A percentile compares a stretch with the other conserved stretches of the same genome.
Conservation (phyloP, 257 asterid genomes). For the Solanum sejunctum region DNA sequence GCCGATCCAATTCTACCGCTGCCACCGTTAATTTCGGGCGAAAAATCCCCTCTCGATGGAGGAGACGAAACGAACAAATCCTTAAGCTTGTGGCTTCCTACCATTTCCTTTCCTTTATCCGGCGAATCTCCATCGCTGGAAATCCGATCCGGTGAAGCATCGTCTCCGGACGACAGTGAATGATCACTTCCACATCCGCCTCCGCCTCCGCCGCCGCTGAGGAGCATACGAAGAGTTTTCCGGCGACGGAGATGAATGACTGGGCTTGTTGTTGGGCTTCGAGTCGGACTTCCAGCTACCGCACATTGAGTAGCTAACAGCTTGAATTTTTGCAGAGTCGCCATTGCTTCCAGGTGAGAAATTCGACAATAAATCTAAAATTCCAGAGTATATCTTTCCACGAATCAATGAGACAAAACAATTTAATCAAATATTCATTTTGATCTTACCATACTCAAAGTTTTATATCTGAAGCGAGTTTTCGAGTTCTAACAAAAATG, state of each 20-base stretch:
- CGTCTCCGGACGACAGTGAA: constrained; percentile 10
- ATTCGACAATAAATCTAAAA: background rate
- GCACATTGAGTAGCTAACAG: constrained; percentile 67
- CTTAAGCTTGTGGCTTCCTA: constrained; percentile 34
- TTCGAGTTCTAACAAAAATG: background rate
- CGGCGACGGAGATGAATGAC: constrained; percentile 84
- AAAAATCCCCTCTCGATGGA: constrained; percentile 23
- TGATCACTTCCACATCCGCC: background rate
- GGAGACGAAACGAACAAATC: constrained; percentile 32
- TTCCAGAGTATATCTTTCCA: no score
- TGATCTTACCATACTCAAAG: background rate
- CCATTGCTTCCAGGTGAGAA: constrained; percentile 14
- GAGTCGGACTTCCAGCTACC: constrained; percentile 66
- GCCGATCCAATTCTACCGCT: constrained; percentile 4
- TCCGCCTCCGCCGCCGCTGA: constrained; percentile 31
- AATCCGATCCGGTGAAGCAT: constrained; percentile 22
- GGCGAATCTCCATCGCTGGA: constrained; percentile 10
- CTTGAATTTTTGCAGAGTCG: constrained; percentile 83
- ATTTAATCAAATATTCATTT: background rate
- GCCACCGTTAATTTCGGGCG: constrained; percentile 3
- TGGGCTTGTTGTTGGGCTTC: constrained; percentile 82
- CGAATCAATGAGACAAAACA: background rate
- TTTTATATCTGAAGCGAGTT: background rate
- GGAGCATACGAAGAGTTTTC: constrained; percentile 76
- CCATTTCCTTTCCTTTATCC: constrained; percentile 17